These are phyloP conservation scores for Gaertneriomyces semiglobifer DNA, from an alignment of 192 early-diverging fungal species.

Conservation along the genomic window DNA sequence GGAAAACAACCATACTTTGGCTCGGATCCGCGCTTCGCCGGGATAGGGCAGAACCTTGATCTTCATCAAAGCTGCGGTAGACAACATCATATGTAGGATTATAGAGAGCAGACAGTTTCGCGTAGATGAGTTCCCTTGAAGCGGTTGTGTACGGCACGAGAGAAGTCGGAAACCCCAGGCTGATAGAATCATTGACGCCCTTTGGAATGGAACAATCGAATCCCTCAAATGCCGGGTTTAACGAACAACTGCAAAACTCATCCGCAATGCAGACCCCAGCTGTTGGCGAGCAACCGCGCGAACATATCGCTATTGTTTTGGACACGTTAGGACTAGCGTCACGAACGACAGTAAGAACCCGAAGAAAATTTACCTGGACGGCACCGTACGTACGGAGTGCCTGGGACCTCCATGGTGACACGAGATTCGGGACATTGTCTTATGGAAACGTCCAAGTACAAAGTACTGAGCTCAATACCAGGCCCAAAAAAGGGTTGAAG, in stretches of 20 bases:
- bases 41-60: neutral
- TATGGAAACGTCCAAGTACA: neutral
- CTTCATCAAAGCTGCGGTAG: slow-evolving; percentile 22
- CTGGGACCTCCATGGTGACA: neutral
- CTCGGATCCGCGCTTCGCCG: neutral
- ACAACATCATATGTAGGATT: slow-evolving; percentile 4
- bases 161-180: slow-evolving; percentile 5
- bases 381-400: neutral
- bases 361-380: neutral
- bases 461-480: neutral
- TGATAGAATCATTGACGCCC: slow-evolving; percentile 17
- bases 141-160: neutral
- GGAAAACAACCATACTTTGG: slow-evolving; percentile 2
- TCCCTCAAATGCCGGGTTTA: slow-evolving; percentile 20
- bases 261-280: slow-evolving; percentile 24
- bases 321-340: neutral
- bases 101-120: neutral
- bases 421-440: neutral
- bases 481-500: neutral
- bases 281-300: slow-evolving; percentile 5
- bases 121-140: slow-evolving; percentile 7
- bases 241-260: slow-evolving; percentile 16
- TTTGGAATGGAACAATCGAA: slow-evolving; percentile 11
- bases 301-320: slow-evolving; percentile 1
- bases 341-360: neutral